Evolutionary conservation across 2,329 filamentous ascomycete species (phyloP), one percentile per base, ranked within the genome.

Genomic region (Phymatotrichopsis omnivora): DNA sequence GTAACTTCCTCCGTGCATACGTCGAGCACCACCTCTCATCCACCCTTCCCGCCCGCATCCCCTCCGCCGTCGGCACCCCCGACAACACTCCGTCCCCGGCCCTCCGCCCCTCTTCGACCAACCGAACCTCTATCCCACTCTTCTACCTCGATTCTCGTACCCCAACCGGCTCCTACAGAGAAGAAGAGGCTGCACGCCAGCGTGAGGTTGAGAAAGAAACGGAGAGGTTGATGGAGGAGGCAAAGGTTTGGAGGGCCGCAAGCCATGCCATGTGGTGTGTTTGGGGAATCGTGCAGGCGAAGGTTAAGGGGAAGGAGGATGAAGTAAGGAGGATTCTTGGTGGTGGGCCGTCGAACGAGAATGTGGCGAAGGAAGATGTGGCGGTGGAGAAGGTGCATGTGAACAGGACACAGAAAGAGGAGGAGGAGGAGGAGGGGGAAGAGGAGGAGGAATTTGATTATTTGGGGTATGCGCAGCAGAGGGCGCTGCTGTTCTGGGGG

Each of bases 201-300:
- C 75, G 78, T 47, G 68, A 71, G 34, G 69, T 74, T 4, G 85
- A 94, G 42, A 65, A 69, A 28, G 76, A 82, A 57, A 72, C 93
- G 5, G 69, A 75, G 37, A 73, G 76, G 40, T 69, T 98, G 22
- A 68, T 91, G 60, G 75, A 80, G 30, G 86, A 96, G 65, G 79
- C 85, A 2, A 71, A 78, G 12, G 69, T 93, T 34, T 98, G 91
- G 91, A 77, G 91, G 3, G 70, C 84, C 0, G 84, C 85, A 29
- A 93, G 91, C 65, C 86, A 81, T 27, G 85, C 85, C 2, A 77
- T 83, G 65, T 98, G 91, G 91, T 76, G 93, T 19, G 84, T 86
- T 1, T 98, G 91, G 91, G 91, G 91, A 19, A 85, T 96, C 51
- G 82, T 98, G 40, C 91, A 98, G 65, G 89, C 91, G 36, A 87